A percentile compares a stretch with the other conserved stretches of the same genome.
Evolutionary conservation across 1,284 basidiomycete genomes (phyloP).

Genomic region (Ceratobasidium sp.): DNA sequence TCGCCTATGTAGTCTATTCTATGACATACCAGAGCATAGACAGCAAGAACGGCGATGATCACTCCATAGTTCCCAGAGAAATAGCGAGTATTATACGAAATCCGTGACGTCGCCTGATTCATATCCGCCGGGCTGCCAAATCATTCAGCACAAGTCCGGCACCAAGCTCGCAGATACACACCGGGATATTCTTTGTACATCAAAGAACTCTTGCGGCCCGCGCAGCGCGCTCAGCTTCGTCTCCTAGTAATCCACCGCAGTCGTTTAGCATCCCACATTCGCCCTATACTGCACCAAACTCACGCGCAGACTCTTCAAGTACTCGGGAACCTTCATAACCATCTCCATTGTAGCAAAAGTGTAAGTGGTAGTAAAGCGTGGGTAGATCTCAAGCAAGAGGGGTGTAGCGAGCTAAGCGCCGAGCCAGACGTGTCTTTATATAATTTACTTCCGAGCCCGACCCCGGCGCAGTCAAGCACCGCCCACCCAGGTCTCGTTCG

Average conservation of each 20-base stretch:
- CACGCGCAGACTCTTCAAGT: conserved; percentile 80
- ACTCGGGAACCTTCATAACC: conserved; percentile 73
- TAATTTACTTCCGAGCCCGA: conserved; percentile 29
- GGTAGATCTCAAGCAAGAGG: conserved; percentile 31
- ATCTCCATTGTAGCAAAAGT: conserved; percentile 67
- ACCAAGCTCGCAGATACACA: conserved; percentile 51
- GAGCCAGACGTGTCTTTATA: conserved; percentile 37
- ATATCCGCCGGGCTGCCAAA: conserved; percentile 62
- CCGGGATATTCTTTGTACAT: conserved; percentile 87
- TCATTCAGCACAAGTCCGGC: conserved; percentile 48
- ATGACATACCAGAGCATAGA: conserved; percentile 80
- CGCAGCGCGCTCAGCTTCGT: conserved; percentile 87
- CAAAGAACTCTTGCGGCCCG: conserved; percentile 87
- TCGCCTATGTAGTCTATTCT: conserved; percentile 21
- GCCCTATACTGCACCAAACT: conserved; percentile 53
- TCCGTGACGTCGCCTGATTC: conserved; percentile 65
- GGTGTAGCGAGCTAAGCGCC: conserved; percentile 10
- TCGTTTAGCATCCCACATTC: conserved; percentile 12
- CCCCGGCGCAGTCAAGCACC: conserved; percentile 22
- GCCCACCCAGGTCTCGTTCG: not conserved
- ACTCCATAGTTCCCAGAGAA: conserved; percentile 94
- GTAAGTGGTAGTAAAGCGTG: conserved; percentile 4
- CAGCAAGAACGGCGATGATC: conserved; percentile 82
- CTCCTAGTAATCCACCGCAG: conserved; percentile 67
- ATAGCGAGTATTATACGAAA: conserved; percentile 52